Percentiles rank a stretch among this genome's conserved stretches.
Conservation (phyloP, 257 asterid genomes). For the Capsicum pubescens region DNA sequence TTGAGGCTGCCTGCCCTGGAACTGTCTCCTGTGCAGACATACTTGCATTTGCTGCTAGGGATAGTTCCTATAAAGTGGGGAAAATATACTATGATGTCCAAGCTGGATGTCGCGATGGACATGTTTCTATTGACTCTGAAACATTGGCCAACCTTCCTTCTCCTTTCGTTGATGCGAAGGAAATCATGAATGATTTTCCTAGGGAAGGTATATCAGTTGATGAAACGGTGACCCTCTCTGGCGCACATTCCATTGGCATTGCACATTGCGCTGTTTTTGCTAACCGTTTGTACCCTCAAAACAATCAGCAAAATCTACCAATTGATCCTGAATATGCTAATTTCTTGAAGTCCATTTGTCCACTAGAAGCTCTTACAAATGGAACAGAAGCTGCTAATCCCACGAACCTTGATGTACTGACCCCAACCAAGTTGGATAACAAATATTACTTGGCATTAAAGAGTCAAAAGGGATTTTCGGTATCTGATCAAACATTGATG, state of each 20-base stretch:
- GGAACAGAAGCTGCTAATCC: neutral
- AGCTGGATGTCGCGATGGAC: conserved; percentile 29
- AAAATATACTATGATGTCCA: conserved; percentile 25
- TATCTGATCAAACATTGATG: conserved; percentile 28
- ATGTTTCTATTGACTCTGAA: conserved; percentile 23
- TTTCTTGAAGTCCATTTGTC: conserved; percentile 28
- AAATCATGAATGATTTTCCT: conserved; percentile 21
- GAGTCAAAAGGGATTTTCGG: conserved; percentile 31
- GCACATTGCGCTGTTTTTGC: conserved; percentile 34
- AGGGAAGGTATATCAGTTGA: conserved; percentile 26
- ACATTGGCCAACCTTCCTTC: conserved; percentile 30
- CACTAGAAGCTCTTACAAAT: neutral
- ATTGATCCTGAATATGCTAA: conserved; percentile 28
- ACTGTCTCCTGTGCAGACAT: neutral
- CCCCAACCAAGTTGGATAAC: conserved; percentile 31
- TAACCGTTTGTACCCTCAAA: conserved; percentile 27
- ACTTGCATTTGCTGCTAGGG: neutral
- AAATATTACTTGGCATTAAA: conserved; percentile 27
- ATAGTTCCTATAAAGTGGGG: neutral
- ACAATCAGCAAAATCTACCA: conserved; percentile 24
- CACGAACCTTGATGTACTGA: conserved; percentile 29
- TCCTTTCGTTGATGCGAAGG: neutral
- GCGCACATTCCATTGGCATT: conserved; percentile 35
- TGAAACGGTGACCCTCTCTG: conserved; percentile 39
- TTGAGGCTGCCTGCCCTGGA: conserved; percentile 17